These are phyloP conservation scores for Lindgomyces ingoldianus DNA, from an alignment of 495 filamentous ascomycete genomes.

Conservation along the genomic window DNA sequence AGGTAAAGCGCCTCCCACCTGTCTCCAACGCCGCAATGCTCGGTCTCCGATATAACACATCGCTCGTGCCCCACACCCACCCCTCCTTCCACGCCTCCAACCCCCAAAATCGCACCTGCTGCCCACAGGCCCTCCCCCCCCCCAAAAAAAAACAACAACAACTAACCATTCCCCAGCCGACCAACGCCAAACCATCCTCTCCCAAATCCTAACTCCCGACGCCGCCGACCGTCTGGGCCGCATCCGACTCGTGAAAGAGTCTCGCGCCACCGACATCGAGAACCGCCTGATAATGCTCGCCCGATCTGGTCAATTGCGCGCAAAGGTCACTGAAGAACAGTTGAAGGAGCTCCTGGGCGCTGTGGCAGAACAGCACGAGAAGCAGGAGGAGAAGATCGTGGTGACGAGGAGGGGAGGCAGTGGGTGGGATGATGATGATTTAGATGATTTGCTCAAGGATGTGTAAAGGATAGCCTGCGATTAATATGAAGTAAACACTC, in stretches of 20 bases:
- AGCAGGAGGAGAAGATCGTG: slow-evolving; percentile 75
- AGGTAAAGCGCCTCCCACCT: slow-evolving; percentile 48
- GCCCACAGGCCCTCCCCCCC: neutral
- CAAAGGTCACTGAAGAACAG: slow-evolving; percentile 89
- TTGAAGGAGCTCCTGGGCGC: slow-evolving; percentile 87
- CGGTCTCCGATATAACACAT: slow-evolving; percentile 6
- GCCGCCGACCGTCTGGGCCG: slow-evolving; percentile 90
- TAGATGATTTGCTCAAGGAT: slow-evolving; percentile 58
- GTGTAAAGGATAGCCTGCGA: slow-evolving; percentile 17
- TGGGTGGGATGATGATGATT: slow-evolving; percentile 84
- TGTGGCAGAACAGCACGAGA: slow-evolving; percentile 68
- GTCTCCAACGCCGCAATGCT: neutral
- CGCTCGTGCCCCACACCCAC: slow-evolving; percentile 1
- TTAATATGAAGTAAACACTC: too few species aligned
- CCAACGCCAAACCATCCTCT: slow-evolving; percentile 61
- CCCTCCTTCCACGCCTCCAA: slow-evolving; percentile 10
- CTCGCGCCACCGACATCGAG: slow-evolving; percentile 85
- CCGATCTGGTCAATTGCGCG: slow-evolving; percentile 77
- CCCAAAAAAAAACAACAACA: neutral
- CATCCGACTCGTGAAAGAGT: slow-evolving; percentile 93
- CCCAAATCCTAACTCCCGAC: slow-evolving; percentile 90
- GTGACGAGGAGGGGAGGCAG: slow-evolving; percentile 79
- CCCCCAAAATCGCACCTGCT: too few species aligned
- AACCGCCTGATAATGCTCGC: slow-evolving; percentile 91
- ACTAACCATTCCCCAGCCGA: slow-evolving; percentile 44